Evolutionary conservation across 1,284 basidiomycete species (phyloP).

Genomic region (Cryptococcus floricola): DNA sequence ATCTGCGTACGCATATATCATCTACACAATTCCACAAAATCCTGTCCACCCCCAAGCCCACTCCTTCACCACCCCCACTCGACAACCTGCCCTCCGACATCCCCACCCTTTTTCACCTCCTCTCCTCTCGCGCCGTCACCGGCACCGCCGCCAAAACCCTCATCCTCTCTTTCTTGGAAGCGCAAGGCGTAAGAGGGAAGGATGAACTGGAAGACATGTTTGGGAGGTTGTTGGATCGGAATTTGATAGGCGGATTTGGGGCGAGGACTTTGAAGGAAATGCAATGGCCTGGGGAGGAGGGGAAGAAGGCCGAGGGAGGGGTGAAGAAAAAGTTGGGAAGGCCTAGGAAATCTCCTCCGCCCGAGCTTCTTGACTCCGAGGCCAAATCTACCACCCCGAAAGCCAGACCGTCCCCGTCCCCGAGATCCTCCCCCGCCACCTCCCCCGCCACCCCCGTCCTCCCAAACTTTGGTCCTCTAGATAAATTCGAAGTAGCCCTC

Average conservation of each 20-base stretch:
- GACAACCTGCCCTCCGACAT: conserved; percentile 4
- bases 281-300: conserved; percentile 14
- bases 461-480: conserved; percentile 3
- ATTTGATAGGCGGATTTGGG: conserved; percentile 37
- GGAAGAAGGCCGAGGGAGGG: background rate
- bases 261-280: conserved; percentile 24
- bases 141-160: conserved; percentile 22
- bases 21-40: conserved; percentile 5
- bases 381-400: background rate
- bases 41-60: background rate
- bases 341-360: background rate
- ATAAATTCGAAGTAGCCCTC: conserved; percentile 31
- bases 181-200: conserved; percentile 4
- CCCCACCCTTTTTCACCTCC: conserved; percentile 16
- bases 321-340: background rate
- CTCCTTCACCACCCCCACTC: background rate
- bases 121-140: conserved; percentile 14
- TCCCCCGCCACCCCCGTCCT: conserved; percentile 6
- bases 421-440: background rate
- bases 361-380: background rate
- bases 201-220: conserved; percentile 24
- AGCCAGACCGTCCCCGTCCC: background rate
- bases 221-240: conserved; percentile 34
- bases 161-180: conserved; percentile 18
- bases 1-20: conserved; percentile 18